Base-by-base conservation (phyloP, 768 basidiomycete genomes). In the Lenzites betulinus region DNA sequence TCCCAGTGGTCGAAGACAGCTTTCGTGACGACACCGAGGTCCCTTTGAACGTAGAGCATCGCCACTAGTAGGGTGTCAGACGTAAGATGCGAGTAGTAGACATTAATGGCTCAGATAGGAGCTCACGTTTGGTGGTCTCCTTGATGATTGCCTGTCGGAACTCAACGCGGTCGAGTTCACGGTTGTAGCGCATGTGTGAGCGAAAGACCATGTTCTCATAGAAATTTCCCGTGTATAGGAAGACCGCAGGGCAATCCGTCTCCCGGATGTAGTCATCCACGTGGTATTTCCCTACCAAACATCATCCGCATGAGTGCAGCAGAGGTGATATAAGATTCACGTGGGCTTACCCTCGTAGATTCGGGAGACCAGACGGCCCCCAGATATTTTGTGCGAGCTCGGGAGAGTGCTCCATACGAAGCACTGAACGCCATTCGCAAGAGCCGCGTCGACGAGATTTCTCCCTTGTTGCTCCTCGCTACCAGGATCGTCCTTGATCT, bases 141-240 rank as follows among this genome's bases (percentile, higher is more conserved):
- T 64, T 62, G 20, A 66, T 59, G 57, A 66, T 44, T 1, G 65
- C 56, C 51, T 66, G 65, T 36, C 33, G 59, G 58, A 66, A 66
- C 49, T 64, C 65, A 7, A 66, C 62, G 22, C 44, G 30, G 49
- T 66, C 65, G 36, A 33, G 53, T 23, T 49, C 62, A 20, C 30
- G 46, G 42, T 66, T 44, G 57, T 66, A 66, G 22, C 16, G 28
- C 62, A 66, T 59, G 58, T 66, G 63, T 26, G 50, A 49, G 12
- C 65, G 58, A 46, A 56, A 56, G 16, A 66, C 54, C 62, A 64
- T 62, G 54, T 66, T 66, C 60, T 66, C 65, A 58, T 63, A 66
- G 60, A 66, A 66, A 54, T 66, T 66, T 6, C 65, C 65, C 1
- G 65, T 66, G 51, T 62, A 66, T 15, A 66, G 38, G 51, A 66